Evolutionary conservation across 169 alveolate species (phyloP).

Genomic region (Cystoisospora suis): DNA sequence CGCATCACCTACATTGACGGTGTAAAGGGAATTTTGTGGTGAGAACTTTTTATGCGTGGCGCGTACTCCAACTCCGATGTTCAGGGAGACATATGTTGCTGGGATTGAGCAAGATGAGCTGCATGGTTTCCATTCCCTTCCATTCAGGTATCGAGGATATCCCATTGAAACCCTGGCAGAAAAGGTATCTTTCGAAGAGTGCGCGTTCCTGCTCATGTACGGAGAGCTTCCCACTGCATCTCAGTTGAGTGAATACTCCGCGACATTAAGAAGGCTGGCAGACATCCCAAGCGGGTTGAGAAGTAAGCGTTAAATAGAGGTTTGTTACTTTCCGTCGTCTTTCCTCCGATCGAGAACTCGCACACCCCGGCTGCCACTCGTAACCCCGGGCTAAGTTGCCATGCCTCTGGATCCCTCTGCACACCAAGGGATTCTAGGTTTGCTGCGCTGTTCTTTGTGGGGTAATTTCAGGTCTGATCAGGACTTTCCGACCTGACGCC

Average conservation of each 20-base stretch:
- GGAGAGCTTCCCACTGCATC: conserved; percentile 85
- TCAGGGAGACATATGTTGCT: neutral
- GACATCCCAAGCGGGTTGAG: neutral
- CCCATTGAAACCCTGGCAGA: conserved; percentile 88
- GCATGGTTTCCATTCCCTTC: neutral
- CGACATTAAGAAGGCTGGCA: neutral
- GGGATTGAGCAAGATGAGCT: neutral
- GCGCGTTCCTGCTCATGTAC: conserved; percentile 73
- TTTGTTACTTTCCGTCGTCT: no score
- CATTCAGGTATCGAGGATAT: conserved; percentile 79
- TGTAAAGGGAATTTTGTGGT: conserved; percentile 86
- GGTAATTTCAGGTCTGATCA: conserved; percentile 12
- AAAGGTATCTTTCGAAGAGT: conserved; percentile 80
- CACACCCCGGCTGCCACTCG: no score
- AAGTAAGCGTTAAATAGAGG: neutral
- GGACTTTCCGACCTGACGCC: conserved; percentile 80
- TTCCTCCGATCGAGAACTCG: no score
- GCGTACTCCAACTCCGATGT: neutral
- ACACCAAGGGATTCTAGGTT: no score
- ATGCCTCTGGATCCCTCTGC: no score
- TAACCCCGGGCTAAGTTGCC: no score
- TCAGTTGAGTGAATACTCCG: conserved; percentile 43
- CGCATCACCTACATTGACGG: conserved; percentile 87
- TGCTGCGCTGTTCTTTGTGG: no score
- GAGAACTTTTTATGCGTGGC: neutral